Evolutionary conservation across 352 stramenopile species (phyloP).

Genomic region (Plasmopara halstedii): DNA sequence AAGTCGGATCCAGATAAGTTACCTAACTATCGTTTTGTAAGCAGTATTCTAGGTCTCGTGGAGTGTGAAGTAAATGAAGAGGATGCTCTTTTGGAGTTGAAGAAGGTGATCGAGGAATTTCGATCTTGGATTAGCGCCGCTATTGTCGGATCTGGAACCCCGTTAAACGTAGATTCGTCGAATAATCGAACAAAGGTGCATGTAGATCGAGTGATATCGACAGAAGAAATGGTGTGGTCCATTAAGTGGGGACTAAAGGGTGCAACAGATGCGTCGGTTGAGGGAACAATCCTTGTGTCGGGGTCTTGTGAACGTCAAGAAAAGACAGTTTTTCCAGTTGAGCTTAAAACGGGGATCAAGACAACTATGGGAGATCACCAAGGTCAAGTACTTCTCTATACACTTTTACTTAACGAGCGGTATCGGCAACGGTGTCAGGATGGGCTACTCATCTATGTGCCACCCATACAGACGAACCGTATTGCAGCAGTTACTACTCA

Average conservation of each 20-base stretch:
- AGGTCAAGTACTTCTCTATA: constrained; percentile 87
- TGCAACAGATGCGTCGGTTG: constrained; percentile 63
- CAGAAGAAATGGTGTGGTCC: constrained; percentile 83
- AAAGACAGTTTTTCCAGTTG: constrained; percentile 49
- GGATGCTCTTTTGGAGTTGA: constrained; percentile 43
- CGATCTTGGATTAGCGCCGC: constrained; percentile 37
- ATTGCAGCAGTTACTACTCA: constrained; percentile 50
- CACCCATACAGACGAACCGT: constrained; percentile 60
- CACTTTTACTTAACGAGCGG: constrained; percentile 69
- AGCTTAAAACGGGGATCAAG: constrained; percentile 87
- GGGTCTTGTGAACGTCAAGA: not conserved
- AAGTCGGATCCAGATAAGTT: not conserved
- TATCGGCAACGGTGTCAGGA: constrained; percentile 57
- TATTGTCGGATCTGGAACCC: constrained; percentile 15
- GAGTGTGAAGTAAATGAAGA: constrained; percentile 61
- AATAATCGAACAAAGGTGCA: constrained; percentile 20
- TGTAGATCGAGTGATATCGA: constrained; percentile 47
- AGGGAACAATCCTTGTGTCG: constrained; percentile 26
- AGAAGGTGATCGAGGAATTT: constrained; percentile 49
- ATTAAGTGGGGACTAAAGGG: constrained; percentile 80
- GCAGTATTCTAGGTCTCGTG: constrained; percentile 57
- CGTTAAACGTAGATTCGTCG: constrained; percentile 31
- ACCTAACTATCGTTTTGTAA: constrained; percentile 3
- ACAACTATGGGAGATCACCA: constrained; percentile 42
- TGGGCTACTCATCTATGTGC: constrained; percentile 65